Evolutionary conservation across 169 alveolate genomes (phyloP).

Genomic region (Plasmodium inui): DNA sequence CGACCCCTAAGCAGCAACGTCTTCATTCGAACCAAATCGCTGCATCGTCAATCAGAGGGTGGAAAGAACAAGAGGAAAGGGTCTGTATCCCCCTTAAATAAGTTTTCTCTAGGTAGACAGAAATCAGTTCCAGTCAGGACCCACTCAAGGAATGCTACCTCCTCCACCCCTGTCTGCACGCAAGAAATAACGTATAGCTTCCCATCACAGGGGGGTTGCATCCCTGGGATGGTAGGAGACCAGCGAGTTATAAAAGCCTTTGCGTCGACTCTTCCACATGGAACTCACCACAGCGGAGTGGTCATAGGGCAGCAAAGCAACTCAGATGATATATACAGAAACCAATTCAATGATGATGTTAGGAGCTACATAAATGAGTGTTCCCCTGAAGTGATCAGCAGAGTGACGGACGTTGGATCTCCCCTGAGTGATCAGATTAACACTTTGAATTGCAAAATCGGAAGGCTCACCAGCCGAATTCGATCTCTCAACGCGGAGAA

Average conservation of each 20-base stretch:
- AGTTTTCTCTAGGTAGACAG: not conserved
- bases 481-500: conserved; percentile 2
- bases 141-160: not conserved
- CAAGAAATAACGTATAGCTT: conserved; percentile 41
- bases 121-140: not conserved
- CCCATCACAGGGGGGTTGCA: not conserved
- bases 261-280: not conserved
- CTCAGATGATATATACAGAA: not conserved
- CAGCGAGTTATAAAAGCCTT: not conserved
- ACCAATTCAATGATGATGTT: not conserved
- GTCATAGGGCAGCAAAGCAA: not conserved
- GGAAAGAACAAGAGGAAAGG: not conserved
- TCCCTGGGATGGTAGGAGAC: not conserved
- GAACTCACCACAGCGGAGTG: not conserved
- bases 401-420: not conserved
- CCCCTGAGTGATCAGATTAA: not conserved
- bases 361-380: conserved; percentile 4
- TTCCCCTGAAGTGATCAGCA: conserved; percentile 19
- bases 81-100: conserved; percentile 14
- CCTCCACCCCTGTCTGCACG: not conserved
- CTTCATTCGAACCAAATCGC: conserved; percentile 46
- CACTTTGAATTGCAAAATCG: conserved; percentile 9
- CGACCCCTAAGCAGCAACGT: conserved; percentile 9
- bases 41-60: conserved; percentile 3
- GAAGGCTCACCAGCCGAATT: not conserved